Evolutionary conservation across 352 stramenopile genomes (phyloP).

Genomic region (Globisporangium orthogonon): DNA sequence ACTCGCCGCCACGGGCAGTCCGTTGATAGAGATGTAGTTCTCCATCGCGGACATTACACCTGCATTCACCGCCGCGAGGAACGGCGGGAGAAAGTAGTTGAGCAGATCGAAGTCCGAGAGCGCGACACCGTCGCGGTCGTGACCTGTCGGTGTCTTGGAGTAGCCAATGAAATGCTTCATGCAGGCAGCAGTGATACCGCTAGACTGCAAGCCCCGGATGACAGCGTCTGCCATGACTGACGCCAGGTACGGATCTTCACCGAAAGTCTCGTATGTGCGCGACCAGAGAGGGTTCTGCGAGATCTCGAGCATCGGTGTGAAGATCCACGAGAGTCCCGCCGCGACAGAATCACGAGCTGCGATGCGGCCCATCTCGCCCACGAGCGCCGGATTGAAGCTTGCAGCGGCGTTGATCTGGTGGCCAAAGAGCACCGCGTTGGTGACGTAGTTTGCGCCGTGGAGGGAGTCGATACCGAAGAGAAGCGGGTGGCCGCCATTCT

Average conservation of each 20-base stretch:
- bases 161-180: conserved; percentile 39
- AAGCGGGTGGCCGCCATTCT: conserved; percentile 53
- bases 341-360: conserved; percentile 82
- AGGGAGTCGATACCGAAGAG: conserved; percentile 89
- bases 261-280: conserved; percentile 92
- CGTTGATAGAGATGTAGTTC: conserved; percentile 91
- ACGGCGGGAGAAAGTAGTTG: conserved; percentile 82
- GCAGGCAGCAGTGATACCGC: conserved; percentile 40
- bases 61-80: conserved; percentile 72
- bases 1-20: conserved; percentile 86
- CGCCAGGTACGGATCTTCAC: conserved; percentile 85
- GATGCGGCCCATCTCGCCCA: conserved; percentile 60
- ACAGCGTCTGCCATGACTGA: conserved; percentile 74
- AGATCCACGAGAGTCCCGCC: conserved; percentile 88
- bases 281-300: conserved; percentile 85
- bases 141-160: conserved; percentile 69
- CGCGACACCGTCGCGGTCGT: conserved; percentile 76
- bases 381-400: conserved; percentile 81
- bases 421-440: conserved; percentile 71
- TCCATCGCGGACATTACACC: conserved; percentile 89
- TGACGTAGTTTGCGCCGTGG: conserved; percentile 86
- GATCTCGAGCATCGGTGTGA: conserved; percentile 85
- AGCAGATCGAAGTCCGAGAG: conserved; percentile 71
- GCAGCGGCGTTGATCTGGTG: conserved; percentile 87
- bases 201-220: conserved; percentile 77